Evolutionary conservation across 2,329 filamentous ascomycete species (phyloP), one percentile per base, ranked within the genome.

Genomic region (Ascosphaera aggregata): DNA sequence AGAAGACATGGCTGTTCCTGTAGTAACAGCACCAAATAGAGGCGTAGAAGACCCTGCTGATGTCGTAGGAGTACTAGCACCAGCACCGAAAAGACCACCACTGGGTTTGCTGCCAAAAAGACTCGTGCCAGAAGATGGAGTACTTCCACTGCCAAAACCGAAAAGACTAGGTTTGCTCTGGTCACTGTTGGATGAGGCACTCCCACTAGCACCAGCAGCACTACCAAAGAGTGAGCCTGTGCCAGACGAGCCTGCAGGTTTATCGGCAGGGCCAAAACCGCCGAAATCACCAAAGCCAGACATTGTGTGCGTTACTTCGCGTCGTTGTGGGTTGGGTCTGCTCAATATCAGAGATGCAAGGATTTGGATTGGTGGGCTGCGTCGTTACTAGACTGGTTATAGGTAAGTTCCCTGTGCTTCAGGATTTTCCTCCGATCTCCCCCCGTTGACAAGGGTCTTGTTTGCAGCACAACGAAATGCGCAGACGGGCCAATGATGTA

Each of bases 51-150:
- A 35, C 49, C 49, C 34, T 35, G 34, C 34, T 7, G 34, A 9
- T 16, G 34, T 35, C 7, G 7, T 35, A 5, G 34, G 9, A 17
- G 49, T 44, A 20, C 45, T 42, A 19, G 50, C 40, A 41, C 48
- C 50, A 36, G 53, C 45, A 43, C 34, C 34, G 34, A 35, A 35
- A 15, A 35, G 34, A 18, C 34, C 34, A 18, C 7, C 16, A 15
- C 34, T 35, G 46, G 50, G 40, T 47, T 50, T 37, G 52, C 47
- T 27, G 53, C 46, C 11, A 18, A 35, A 35, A 16, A 35, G 34
- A 18, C 34, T 15, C 5, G n/a, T 18, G 34, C 34, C 34, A 16
- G 34, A 35, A 16, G 34, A 35, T 5, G 34, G 7, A 16, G 34
- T 15, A 16, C 7, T 5, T 9, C 9, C 27, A 9, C 15, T 35